Evolutionary conservation across 1,284 basidiomycete genomes (phyloP), one percentile per base, ranked within the genome.

Genomic region (Ganoderma sp.): DNA sequence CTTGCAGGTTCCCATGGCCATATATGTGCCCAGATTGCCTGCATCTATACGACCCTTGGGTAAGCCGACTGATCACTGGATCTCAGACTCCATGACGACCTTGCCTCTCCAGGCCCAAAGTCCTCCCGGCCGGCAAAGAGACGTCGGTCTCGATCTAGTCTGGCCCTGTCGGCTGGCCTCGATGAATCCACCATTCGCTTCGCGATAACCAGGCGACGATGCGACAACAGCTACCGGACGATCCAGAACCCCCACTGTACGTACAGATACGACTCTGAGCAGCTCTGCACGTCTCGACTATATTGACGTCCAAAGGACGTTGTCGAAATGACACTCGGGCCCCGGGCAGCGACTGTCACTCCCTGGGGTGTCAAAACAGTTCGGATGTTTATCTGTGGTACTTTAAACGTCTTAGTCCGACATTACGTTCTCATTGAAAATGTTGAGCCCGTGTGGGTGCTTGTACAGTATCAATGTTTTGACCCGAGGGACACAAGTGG

Each of bases 361-460:
- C n/a, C 19, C 22, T 19, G 9, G n/a, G 45, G 9, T 48, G 2
- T 22, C 45, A 9, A 2, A 2, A 22, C n/a, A n/a, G 45, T 48
- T 48, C 45, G n/a, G 45, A n/a, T 9, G n/a, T 48, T 19, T 19
- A 10, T 6, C 45, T 7, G 17, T 48, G 22, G 9, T 25, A 22
- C 12, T 25, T 22, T 12, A n/a, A 52, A 28, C 14, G 22, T 52
- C 25, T 52, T 52, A 52, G 48, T 52, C 48, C 14, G 12, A 52
- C 48, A 52, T 52, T 52, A 52, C 48, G 48, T 52, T 25, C 48
- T 52, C 22, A 25, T 52, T 52, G 22, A 52, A 52, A 52, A 52
- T 52, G 22, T 52, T 52, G 48, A 52, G 14, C 48, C 48, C 22
- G 22, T 50, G 48, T 50, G 48, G 48, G 48, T 52, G 48, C 25